A percentile compares a stretch with the other conserved stretches of the same genome.
Conservation (phyloP, 179 eudicot species). For the Carnegiea gigantea region DNA sequence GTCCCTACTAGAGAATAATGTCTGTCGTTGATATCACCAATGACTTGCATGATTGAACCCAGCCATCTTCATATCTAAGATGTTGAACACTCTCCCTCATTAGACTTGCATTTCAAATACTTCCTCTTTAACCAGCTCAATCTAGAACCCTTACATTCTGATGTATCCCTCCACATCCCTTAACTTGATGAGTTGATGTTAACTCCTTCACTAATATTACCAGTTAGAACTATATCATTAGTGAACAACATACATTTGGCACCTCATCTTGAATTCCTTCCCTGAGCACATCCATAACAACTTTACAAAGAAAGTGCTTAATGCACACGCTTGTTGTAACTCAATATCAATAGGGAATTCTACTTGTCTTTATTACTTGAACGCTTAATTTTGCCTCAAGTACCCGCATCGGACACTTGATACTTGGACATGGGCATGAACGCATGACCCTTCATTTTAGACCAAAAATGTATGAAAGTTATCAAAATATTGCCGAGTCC, state of each 20-base stretch:
- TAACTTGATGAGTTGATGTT: neutral
- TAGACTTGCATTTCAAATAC: neutral
- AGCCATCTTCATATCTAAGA: too few relatives aligned
- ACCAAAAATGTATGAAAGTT: too few relatives aligned
- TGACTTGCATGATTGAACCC: too few relatives aligned
- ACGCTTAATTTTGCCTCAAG: too few relatives aligned
- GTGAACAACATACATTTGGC: neutral
- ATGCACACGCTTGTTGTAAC: neutral
- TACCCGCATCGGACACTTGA: too few relatives aligned
- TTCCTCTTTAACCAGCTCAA: neutral
- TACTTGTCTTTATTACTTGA: too few relatives aligned
- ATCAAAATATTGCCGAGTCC: too few relatives aligned
- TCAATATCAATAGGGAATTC: neutral
- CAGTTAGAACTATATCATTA: neutral
- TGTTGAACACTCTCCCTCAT: neutral
- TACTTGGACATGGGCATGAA: too few relatives aligned
- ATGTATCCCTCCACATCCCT: neutral
- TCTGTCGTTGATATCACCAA: too few relatives aligned
- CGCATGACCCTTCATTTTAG: too few relatives aligned
- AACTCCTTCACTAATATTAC: neutral
- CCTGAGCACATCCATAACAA: too few relatives aligned
- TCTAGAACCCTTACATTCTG: neutral
- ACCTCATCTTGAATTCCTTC: neutral
- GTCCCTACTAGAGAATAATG: neutral
- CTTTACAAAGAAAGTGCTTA: too few relatives aligned